Evolutionary conservation across 768 basidiomycete species (phyloP).

Genomic region (Scleroderma citrinum): DNA sequence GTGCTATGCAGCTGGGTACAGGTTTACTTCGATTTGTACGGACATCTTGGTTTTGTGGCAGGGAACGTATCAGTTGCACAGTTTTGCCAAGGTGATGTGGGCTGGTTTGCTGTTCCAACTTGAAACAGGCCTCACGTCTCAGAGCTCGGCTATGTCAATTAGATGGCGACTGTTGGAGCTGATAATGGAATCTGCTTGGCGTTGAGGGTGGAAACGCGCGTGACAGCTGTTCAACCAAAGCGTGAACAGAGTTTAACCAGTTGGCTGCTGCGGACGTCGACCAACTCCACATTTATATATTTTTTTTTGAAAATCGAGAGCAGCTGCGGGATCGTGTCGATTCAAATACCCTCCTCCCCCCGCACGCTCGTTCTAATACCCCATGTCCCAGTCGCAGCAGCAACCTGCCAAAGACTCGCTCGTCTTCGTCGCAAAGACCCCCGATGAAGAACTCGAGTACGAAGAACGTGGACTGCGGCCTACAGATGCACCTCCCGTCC

Average conservation of each 20-base stretch:
- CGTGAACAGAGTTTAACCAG: neutral
- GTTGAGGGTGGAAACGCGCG: neutral
- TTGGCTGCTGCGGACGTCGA: neutral
- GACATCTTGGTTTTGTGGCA: no score
- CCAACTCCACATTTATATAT: neutral
- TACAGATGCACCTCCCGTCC: constrained; percentile 32
- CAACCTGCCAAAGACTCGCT: constrained; percentile 12
- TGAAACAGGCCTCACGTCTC: no score
- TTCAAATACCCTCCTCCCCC: constrained; percentile 4
- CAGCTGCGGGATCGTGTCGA: neutral
- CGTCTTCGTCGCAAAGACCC: constrained; percentile 27
- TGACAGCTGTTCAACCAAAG: neutral
- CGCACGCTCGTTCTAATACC: constrained; percentile 17
- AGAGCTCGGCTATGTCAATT: no score
- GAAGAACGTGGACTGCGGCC: constrained; percentile 37
- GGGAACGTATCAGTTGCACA: no score
- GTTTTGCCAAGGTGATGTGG: no score
- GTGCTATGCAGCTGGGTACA: no score
- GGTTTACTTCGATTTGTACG: no score
- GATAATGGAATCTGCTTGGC: neutral
- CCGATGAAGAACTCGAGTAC: constrained; percentile 37
- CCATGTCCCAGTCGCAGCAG: constrained; percentile 17
- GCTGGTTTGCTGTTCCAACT: no score
- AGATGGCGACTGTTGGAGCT: no score
- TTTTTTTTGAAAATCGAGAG: neutral